Conservation (phyloP, 805 yeast species). For the Suhomyces faveliae region DNA sequence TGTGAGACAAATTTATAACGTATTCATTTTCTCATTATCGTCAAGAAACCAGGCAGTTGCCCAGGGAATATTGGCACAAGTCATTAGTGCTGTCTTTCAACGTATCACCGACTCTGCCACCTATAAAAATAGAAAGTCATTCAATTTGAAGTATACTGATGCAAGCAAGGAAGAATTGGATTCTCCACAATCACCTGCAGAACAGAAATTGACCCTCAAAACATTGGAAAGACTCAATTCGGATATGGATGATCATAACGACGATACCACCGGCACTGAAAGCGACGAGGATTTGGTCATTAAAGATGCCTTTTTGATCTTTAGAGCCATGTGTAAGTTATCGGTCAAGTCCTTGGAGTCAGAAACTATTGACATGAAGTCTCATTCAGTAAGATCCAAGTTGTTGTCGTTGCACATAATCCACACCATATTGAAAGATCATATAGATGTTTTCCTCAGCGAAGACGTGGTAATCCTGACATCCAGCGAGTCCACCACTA, state of each 20-base stretch:
- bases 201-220: conserved; percentile 52
- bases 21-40: conserved; percentile 79
- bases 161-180: conserved; percentile 13
- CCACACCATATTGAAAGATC: conserved; percentile 80
- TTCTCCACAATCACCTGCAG: conserved; percentile 12
- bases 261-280: conserved; percentile 41
- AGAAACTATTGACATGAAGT: conserved; percentile 76
- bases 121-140: conserved; percentile 11
- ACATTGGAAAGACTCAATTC: conserved; percentile 56
- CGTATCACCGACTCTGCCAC: conserved; percentile 42
- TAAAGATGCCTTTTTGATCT: conserved; percentile 89
- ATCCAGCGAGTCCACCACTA: conserved; percentile 48
- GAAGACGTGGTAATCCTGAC: conserved; percentile 52
- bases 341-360: conserved; percentile 82
- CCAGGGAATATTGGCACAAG: conserved; percentile 91
- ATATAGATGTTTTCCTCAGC: conserved; percentile 75
- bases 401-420: conserved; percentile 83
- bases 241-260: conserved; percentile 53
- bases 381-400: conserved; percentile 91
- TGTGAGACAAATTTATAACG: conserved; percentile 88
- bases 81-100: conserved; percentile 81
- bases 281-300: conserved; percentile 67
- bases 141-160: conserved; percentile 19
- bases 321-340: conserved; percentile 92
- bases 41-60: conserved; percentile 90